These are phyloP conservation scores for Kodamaea restingae DNA, from an alignment of 805 yeast genomes.

Conservation along the genomic window DNA sequence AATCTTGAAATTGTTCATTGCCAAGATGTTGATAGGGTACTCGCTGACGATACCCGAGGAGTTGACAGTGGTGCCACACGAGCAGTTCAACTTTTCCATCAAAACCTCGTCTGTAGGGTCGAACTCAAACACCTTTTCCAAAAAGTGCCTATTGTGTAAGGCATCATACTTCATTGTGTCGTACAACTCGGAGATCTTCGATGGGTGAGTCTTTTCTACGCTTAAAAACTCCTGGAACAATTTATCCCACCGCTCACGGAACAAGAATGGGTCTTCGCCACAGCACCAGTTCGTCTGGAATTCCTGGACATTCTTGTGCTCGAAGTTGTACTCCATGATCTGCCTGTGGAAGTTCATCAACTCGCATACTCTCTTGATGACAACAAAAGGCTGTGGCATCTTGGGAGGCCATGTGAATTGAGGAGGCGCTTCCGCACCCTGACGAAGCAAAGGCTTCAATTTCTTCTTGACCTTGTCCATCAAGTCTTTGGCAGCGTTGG, in stretches of 20 bases:
- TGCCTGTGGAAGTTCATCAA: slow-evolving; percentile 87
- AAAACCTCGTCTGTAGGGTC: slow-evolving; percentile 40
- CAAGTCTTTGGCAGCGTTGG: slow-evolving; percentile 95
- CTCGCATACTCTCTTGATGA: slow-evolving; percentile 89
- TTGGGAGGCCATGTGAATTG: slow-evolving; percentile 99
- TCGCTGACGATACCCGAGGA: slow-evolving; percentile 59
- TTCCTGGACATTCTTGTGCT: slow-evolving; percentile 55
- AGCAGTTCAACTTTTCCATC: slow-evolving; percentile 33
- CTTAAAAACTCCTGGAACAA: slow-evolving; percentile 85
- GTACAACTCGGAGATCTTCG: slow-evolving; percentile 91
- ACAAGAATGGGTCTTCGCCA: slow-evolving; percentile 86
- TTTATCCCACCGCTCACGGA: slow-evolving; percentile 96
- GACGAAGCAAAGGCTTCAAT: slow-evolving; percentile 87
- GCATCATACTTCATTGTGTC: slow-evolving; percentile 99
- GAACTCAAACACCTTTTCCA: slow-evolving; percentile 77
- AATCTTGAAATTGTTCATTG: slow-evolving; percentile 71
- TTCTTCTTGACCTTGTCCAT: slow-evolving; percentile 98
- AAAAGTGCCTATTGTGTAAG: slow-evolving; percentile 84
- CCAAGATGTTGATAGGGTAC: slow-evolving; percentile 70
- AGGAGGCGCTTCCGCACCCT: slow-evolving; percentile 95
- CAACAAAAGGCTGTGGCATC: slow-evolving; percentile 96
- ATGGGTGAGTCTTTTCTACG: slow-evolving; percentile 95
- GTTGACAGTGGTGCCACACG: slow-evolving; percentile 40
- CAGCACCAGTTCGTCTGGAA: slow-evolving; percentile 93
- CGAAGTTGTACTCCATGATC: slow-evolving; percentile 79